phyloP scores from a whole-genome alignment of 352 stramenopile species.

The Phytopythium mirpurense region DNA sequence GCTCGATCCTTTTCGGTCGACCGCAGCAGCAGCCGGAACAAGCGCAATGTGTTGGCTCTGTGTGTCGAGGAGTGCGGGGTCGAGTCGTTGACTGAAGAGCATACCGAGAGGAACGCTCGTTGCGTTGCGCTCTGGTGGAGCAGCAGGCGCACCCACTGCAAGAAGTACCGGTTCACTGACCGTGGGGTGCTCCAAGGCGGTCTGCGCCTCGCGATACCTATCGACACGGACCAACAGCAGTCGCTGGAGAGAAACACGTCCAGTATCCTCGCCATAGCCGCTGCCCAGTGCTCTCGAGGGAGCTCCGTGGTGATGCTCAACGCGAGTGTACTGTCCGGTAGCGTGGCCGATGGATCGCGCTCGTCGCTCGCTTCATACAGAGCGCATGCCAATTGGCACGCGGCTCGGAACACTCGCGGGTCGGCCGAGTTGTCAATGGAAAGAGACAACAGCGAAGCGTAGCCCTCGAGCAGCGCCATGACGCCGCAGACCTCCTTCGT shows the following conservation, averaged over 20 bases:
- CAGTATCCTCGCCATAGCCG: not conserved
- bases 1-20: not conserved
- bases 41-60: not conserved
- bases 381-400: not conserved
- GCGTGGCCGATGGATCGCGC: not conserved
- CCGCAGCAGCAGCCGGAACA: not conserved
- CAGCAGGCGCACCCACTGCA: not conserved
- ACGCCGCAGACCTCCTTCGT: not conserved
- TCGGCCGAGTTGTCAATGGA: not conserved
- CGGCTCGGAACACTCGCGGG: not conserved
- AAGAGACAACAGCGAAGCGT: not conserved
- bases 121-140: not conserved
- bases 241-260: not conserved
- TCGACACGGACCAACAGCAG: constrained; percentile 1
- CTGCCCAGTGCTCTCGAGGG: not conserved
- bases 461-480: not conserved
- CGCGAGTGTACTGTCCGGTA: not conserved
- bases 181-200: not conserved
- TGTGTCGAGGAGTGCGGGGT: not conserved
- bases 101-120: not conserved
- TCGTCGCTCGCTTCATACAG: not conserved
- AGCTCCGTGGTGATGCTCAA: not conserved
- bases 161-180: not conserved
- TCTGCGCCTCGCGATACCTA: not conserved
- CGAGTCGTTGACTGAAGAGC: not conserved